A percentile compares a stretch with the other conserved stretches of the same genome.
Conservation (phyloP, 140 eudicot genomes). For the Bidens hawaiensis region DNA sequence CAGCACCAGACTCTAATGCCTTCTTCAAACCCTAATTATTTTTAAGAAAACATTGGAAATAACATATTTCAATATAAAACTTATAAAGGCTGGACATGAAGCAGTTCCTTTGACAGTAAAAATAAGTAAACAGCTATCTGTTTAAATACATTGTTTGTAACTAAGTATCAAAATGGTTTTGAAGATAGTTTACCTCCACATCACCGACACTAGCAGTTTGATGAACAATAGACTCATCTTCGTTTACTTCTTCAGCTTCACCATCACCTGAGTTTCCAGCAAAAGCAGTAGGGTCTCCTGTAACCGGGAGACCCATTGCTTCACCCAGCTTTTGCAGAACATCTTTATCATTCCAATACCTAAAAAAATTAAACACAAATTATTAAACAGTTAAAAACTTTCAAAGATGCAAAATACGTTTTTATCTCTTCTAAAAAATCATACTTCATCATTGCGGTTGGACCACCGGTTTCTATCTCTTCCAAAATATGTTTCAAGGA, state of each 20-base stretch:
- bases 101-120: slow-evolving; percentile 1
- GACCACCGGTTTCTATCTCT: slow-evolving; percentile 91
- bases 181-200: slow-evolving; percentile 45
- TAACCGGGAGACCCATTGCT: slow-evolving; percentile 88
- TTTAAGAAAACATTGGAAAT: slow-evolving; percentile 7
- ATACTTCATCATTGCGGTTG: slow-evolving; percentile 98
- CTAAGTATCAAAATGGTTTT: background rate
- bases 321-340: slow-evolving; percentile 80
- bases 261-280: slow-evolving; percentile 49
- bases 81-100: slow-evolving; percentile 11
- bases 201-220: slow-evolving; percentile 90
- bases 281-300: slow-evolving; percentile 54
- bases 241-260: slow-evolving; percentile 62
- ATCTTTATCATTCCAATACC: slow-evolving; percentile 94
- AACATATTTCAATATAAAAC: background rate
- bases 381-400: background rate
- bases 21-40: slow-evolving; percentile 64
- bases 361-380: slow-evolving; percentile 18
- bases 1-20: slow-evolving; percentile 76
- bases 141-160: background rate
- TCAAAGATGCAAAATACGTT: no score
- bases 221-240: slow-evolving; percentile 89
- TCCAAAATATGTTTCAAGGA: slow-evolving; percentile 83
- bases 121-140: background rate
- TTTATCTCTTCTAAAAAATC: background rate